A percentile compares a stretch with the other conserved stretches of the same genome.
These are phyloP conservation scores for Phytophthora pini DNA, from an alignment of 352 stramenopile genomes.

Conservation along the genomic window DNA sequence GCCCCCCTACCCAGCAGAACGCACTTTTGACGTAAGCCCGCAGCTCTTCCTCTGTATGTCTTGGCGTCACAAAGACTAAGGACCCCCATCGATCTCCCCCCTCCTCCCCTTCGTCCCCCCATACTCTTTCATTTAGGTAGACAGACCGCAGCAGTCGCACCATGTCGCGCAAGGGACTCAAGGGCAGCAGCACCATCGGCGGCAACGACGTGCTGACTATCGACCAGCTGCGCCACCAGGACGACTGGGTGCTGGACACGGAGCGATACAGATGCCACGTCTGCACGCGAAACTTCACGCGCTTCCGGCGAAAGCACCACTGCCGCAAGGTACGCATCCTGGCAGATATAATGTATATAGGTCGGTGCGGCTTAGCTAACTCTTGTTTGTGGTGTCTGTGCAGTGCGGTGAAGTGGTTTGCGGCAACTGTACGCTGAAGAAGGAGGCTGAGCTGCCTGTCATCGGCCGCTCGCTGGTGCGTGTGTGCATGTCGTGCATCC, in stretches of 20 bases:
- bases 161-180: conserved; percentile 81
- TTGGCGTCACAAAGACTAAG: conserved; percentile 22
- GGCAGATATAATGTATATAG: background rate
- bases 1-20: conserved; percentile 21
- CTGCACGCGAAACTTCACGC: conserved; percentile 90
- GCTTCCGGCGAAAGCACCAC: conserved; percentile 90
- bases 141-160: conserved; percentile 12
- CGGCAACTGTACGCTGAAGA: conserved; percentile 89
- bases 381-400: conserved; percentile 4
- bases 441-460: conserved; percentile 84
- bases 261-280: conserved; percentile 90
- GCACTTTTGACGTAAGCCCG: conserved; percentile 26
- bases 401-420: conserved; percentile 90
- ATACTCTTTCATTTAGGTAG: conserved; percentile 17
- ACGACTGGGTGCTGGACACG: conserved; percentile 90
- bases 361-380: conserved; percentile 1
- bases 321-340: conserved; percentile 75
- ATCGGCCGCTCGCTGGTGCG: conserved; percentile 85
- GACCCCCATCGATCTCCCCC: background rate
- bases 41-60: conserved; percentile 9
- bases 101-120: background rate
- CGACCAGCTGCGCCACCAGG: conserved; percentile 87
- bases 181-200: conserved; percentile 71
- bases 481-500: conserved; percentile 91
- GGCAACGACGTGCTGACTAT: conserved; percentile 90